These are phyloP conservation scores for Akanthomyces muscarius DNA, from an alignment of 2,329 filamentous ascomycete genomes.

Conservation along the genomic window DNA sequence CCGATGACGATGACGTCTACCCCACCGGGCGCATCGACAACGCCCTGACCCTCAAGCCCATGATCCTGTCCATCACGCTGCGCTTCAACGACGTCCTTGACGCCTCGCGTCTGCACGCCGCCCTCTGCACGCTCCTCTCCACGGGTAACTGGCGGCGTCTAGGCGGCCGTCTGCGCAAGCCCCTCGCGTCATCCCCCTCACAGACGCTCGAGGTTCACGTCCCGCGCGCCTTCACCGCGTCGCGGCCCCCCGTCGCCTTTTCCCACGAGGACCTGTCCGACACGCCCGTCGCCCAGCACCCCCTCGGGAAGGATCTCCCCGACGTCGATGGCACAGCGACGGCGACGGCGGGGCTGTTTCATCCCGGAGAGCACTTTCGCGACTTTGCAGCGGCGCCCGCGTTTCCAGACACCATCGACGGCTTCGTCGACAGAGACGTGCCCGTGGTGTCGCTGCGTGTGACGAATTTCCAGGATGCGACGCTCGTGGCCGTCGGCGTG, in stretches of 20 bases:
- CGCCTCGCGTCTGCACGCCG: conserved; percentile 31
- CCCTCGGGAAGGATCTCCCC: not conserved
- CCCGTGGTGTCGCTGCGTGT: conserved; percentile 45
- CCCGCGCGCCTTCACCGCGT: not conserved
- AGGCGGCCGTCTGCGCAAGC: conserved; percentile 36
- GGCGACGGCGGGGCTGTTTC: not conserved
- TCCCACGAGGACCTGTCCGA: not conserved
- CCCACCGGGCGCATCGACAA: conserved; percentile 8
- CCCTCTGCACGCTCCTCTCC: conserved; percentile 37
- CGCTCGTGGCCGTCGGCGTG: conserved; percentile 40
- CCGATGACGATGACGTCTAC: conserved; percentile 4
- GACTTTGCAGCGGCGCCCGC: not conserved
- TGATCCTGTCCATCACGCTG: conserved; percentile 1
- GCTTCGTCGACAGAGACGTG: conserved; percentile 27
- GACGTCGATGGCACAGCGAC: too few species aligned
- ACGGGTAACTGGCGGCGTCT: conserved; percentile 44
- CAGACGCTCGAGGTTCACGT: conserved; percentile 1
- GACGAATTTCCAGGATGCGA: conserved; percentile 44
- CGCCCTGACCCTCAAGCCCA: not conserved
- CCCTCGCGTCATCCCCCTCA: not conserved
- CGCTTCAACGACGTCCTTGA: conserved; percentile 26
- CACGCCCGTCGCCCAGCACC: not conserved
- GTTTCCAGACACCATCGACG: conserved; percentile 1
- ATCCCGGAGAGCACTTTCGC: not conserved
- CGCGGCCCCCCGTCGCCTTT: not conserved